phyloP scores from a whole-genome alignment of 73 alveolate genomes.

The Tetrahymena malaccensis region DNA sequence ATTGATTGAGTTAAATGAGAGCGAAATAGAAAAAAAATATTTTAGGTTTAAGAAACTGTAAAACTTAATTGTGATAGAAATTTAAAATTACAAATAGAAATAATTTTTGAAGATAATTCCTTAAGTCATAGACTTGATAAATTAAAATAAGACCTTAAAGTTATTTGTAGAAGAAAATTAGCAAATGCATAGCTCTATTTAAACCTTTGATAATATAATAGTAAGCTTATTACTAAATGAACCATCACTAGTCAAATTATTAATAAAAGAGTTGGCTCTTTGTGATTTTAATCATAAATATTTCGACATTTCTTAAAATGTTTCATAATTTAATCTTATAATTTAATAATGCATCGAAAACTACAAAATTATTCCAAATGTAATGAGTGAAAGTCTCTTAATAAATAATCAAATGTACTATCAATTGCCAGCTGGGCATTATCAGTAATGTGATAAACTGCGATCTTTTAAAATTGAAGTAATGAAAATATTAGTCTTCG shows the following conservation, averaged over 20 bases:
- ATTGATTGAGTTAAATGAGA: background rate
- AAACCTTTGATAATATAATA: background rate
- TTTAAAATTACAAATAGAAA: background rate
- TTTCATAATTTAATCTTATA: background rate
- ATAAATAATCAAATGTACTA: background rate
- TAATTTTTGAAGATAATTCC: background rate
- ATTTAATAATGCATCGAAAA: background rate
- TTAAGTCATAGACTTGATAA: background rate
- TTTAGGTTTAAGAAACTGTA: background rate
- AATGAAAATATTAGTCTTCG: background rate
- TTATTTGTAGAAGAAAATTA: background rate
- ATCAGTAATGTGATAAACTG: background rate
- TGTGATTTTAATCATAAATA: background rate
- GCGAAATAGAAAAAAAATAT: background rate
- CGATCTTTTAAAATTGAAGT: background rate
- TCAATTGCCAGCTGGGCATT: background rate
- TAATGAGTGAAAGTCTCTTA: background rate
- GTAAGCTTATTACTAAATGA: background rate
- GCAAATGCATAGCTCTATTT: background rate
- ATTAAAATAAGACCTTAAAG: background rate
- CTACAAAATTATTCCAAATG: background rate
- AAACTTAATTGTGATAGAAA: background rate
- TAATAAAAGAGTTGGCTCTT: background rate
- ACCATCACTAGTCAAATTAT: background rate
- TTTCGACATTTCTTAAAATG: background rate